Conservation (phyloP, 2,329 filamentous ascomycete genomes). For the Bipolaris cookei region DNA sequence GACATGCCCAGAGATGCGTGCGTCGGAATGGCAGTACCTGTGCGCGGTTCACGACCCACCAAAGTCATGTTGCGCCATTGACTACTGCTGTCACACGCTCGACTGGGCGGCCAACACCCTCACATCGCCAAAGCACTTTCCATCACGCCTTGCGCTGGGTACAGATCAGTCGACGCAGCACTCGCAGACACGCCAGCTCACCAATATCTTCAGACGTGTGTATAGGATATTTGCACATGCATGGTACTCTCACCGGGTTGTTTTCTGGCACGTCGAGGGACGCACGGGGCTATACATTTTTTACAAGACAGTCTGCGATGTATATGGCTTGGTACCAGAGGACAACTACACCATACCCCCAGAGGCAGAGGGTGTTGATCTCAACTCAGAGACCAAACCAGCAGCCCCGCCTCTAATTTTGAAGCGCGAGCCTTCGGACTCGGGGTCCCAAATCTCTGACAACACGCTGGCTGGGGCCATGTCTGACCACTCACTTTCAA, state of each 20-base stretch:
- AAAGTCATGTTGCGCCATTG: slow-evolving; percentile 96
- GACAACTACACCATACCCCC: slow-evolving; percentile 96
- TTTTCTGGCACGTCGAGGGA: slow-evolving; percentile 93
- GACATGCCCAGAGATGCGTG: slow-evolving; percentile 98
- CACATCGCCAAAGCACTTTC: slow-evolving; percentile 93
- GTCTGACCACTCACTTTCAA: slow-evolving; percentile 58
- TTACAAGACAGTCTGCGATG: slow-evolving; percentile 96
- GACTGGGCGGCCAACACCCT: slow-evolving; percentile 97
- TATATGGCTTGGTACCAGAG: slow-evolving; percentile 84
- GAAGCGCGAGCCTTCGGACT: slow-evolving; percentile 44
- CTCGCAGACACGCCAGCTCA: slow-evolving; percentile 77
- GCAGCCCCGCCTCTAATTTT: slow-evolving; percentile 42
- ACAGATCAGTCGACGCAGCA: slow-evolving; percentile 47
- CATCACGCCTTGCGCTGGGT: slow-evolving; percentile 74
- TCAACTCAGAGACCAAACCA: slow-evolving; percentile 53
- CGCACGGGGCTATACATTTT: slow-evolving; percentile 93
- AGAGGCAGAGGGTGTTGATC: slow-evolving; percentile 79
- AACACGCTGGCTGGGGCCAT: slow-evolving; percentile 31
- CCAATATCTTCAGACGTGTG: slow-evolving; percentile 91
- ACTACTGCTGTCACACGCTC: slow-evolving; percentile 98
- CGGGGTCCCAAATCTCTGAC: slow-evolving; percentile 29
- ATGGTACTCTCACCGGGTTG: slow-evolving; percentile 95
- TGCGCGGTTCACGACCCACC: slow-evolving; percentile 97
- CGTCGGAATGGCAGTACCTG: slow-evolving; percentile 98
- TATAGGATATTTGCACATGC: slow-evolving; percentile 98